Conservation (phyloP, 306 rosid species). For the Glycine latifolia region DNA sequence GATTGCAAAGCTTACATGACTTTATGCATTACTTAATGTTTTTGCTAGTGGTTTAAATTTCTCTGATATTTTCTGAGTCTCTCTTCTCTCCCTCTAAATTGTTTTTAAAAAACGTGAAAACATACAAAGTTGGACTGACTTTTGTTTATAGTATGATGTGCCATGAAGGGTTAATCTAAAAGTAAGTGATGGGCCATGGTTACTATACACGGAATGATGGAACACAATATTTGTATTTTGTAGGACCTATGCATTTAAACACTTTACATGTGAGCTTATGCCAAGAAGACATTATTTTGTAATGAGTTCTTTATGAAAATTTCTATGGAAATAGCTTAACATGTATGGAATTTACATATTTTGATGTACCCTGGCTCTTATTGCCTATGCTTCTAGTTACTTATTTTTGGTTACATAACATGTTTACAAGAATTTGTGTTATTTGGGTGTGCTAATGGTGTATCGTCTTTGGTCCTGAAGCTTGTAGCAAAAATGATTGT, state of each 20-base stretch:
- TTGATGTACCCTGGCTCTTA: slow-evolving; percentile 8
- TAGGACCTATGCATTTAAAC: slow-evolving; percentile 2
- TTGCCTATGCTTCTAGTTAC: slow-evolving; percentile 9
- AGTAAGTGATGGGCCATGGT: not conserved
- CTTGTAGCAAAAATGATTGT: slow-evolving; percentile 7
- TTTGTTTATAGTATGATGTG: not conserved
- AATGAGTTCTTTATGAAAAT: not conserved
- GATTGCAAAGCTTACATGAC: too few species aligned
- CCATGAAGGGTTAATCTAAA: not conserved
- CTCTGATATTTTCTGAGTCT: slow-evolving; percentile 2
- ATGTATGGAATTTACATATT: not conserved
- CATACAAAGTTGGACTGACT: not conserved
- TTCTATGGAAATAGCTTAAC: not conserved
- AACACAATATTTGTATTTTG: not conserved
- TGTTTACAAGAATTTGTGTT: slow-evolving; percentile 25
- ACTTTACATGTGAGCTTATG: slow-evolving; percentile 4
- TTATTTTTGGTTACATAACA: slow-evolving; percentile 10
- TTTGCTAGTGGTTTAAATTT: slow-evolving; percentile 9
- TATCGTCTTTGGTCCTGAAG: slow-evolving; percentile 18
- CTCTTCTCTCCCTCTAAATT: not conserved
- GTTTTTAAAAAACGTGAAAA: not conserved
- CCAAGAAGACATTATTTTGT: slow-evolving; percentile 16
- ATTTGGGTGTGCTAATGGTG: not conserved
- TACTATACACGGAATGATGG: not conserved
- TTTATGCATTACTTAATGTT: too few species aligned